These are phyloP conservation scores for Cenchrus fungigraminus DNA, from an alignment of 176 grass and related monocot genomes.

Conservation along the genomic window DNA sequence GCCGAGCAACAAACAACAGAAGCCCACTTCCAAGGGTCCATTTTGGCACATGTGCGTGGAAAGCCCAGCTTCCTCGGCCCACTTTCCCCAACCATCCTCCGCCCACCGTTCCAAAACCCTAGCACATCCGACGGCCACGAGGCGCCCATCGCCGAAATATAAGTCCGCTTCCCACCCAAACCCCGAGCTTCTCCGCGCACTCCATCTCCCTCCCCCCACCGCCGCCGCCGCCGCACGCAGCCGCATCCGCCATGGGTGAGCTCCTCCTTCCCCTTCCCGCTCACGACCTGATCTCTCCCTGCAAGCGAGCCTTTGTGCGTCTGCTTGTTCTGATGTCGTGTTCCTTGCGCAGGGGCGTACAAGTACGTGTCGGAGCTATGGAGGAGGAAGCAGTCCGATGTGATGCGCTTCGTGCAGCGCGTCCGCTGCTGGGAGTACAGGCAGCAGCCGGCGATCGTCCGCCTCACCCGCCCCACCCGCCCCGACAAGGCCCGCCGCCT, in stretches of 20 bases:
- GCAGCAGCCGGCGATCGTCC: constrained; percentile 70
- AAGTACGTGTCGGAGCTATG: constrained; percentile 86
- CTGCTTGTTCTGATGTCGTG: background rate
- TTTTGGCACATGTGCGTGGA: background rate
- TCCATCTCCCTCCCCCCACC: background rate
- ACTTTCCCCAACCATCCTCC: background rate
- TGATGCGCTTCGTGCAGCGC: constrained; percentile 79
- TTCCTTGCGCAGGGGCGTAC: constrained; percentile 66
- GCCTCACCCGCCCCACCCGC: constrained; percentile 64
- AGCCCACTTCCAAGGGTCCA: too few relatives aligned
- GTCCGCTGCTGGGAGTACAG: constrained; percentile 83
- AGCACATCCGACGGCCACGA: constrained; percentile 50
- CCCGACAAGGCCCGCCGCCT: constrained; percentile 90
- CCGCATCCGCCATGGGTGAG: constrained; percentile 54
- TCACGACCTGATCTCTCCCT: background rate
- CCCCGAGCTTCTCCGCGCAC: background rate
- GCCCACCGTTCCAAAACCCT: constrained; percentile 45
- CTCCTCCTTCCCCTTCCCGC: background rate
- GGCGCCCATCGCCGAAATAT: constrained; percentile 9
- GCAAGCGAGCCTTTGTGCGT: too few relatives aligned
- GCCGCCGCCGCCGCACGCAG: background rate
- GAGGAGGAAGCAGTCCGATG: constrained; percentile 86
- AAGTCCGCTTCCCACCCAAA: background rate
- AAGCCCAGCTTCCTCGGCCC: background rate
- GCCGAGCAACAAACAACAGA: too few relatives aligned